phyloP scores from a whole-genome alignment of 2,329 filamentous ascomycete species.

The Calonectria hongkongensis region DNA sequence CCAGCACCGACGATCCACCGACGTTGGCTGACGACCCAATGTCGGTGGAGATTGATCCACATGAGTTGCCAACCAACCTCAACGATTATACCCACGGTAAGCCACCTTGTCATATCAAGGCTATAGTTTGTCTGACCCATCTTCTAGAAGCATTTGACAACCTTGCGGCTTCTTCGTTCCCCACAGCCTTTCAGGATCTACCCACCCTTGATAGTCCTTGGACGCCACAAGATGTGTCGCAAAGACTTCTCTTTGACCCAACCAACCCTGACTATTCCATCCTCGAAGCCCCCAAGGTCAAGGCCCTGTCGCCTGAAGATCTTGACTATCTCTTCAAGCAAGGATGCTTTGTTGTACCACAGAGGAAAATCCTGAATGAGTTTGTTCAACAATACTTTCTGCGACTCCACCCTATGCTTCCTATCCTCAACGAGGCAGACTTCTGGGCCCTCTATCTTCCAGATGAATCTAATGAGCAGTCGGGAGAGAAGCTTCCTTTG shows the following conservation, averaged over 20 bases:
- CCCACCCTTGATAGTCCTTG: constrained; percentile 4
- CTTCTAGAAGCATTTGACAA: constrained; percentile 8
- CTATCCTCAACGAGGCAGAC: constrained; percentile 52
- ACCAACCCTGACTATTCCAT: constrained; percentile 52
- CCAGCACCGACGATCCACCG: constrained; percentile 19
- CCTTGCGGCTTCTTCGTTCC: constrained; percentile 18
- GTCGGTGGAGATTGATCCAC: constrained; percentile 28
- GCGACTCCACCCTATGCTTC: constrained; percentile 56
- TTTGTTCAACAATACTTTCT: constrained; percentile 55
- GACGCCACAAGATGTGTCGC: neutral
- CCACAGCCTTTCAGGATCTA: constrained; percentile 12
- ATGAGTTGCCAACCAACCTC: constrained; percentile 22
- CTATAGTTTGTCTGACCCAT: neutral
- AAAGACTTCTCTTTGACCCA: constrained; percentile 12
- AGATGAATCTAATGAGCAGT: constrained; percentile 27
- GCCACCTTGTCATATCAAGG: neutral
- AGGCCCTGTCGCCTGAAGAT: constrained; percentile 49
- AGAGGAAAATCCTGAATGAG: constrained; percentile 51
- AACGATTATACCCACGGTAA: constrained; percentile 27
- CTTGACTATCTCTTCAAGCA: constrained; percentile 50
- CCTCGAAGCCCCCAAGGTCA: constrained; percentile 47
- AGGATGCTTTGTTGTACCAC: constrained; percentile 54
- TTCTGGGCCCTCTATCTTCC: constrained; percentile 52
- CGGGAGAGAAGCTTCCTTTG: constrained; percentile 45
- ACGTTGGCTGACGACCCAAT: constrained; percentile 29